These are phyloP conservation scores for Pseudogymnoascus sp. DNA, from an alignment of 2,329 filamentous ascomycete species.

Conservation along the genomic window DNA sequence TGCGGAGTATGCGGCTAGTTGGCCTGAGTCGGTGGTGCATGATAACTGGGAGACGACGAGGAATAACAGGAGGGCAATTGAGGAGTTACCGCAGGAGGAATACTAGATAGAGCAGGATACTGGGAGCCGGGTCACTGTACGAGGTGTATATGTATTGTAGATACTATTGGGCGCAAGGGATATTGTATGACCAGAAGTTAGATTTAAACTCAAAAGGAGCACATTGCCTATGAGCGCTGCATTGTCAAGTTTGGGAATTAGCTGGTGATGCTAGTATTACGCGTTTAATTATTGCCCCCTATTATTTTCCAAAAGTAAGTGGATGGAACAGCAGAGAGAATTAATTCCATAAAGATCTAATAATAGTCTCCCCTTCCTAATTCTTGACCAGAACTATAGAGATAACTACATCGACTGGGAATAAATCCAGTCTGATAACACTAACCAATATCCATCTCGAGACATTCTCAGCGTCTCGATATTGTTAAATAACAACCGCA, in stretches of 20 bases:
- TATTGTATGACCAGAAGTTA: constrained; percentile 7
- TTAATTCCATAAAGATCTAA: background rate
- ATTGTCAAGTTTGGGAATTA: background rate
- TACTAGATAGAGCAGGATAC: background rate
- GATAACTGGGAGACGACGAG: constrained; percentile 18
- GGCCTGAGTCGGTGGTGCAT: constrained; percentile 31
- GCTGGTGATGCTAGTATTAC: background rate
- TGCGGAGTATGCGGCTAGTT: constrained; percentile 32
- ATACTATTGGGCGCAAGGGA: constrained; percentile 5
- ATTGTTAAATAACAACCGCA: background rate
- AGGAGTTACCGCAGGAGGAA: background rate
- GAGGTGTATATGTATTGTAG: constrained; percentile 8
- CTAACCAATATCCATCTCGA: background rate
- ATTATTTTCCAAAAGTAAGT: background rate
- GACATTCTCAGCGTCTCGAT: background rate
- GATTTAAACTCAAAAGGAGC: background rate
- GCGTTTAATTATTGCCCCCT: background rate
- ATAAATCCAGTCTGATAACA: background rate
- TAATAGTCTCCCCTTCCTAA: background rate
- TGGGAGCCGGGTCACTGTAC: background rate
- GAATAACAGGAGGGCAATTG: constrained; percentile 12
- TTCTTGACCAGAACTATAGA: background rate
- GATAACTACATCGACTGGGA: background rate
- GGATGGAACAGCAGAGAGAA: background rate
- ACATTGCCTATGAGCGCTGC: background rate